These are phyloP conservation scores for Dictyostelium firmibasis DNA, from an alignment of 78 protist genomes.

Conservation along the genomic window DNA sequence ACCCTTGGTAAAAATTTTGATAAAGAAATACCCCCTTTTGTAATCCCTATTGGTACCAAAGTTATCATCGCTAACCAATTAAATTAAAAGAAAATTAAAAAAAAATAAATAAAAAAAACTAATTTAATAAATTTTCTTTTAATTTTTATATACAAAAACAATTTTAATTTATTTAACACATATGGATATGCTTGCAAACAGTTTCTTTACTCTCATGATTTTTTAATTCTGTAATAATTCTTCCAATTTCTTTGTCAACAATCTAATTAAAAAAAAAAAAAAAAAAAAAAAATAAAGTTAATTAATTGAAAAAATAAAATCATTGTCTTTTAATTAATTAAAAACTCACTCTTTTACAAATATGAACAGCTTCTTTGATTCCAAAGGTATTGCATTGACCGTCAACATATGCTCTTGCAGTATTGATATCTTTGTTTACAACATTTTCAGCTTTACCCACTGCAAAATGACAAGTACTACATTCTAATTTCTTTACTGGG, in stretches of 20 bases:
- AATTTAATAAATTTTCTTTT: no score
- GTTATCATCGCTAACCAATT: no score
- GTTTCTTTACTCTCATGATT: background rate
- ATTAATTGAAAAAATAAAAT: no score
- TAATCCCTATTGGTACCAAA: no score
- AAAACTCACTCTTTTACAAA: background rate
- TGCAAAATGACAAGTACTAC: background rate
- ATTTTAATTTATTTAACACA: background rate
- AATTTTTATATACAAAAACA: no score
- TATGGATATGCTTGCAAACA: background rate
- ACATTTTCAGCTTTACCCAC: background rate
- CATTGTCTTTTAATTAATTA: no score
- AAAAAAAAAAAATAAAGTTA: no score
- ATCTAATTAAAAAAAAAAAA: background rate
- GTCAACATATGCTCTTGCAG: background rate
- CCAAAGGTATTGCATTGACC: background rate
- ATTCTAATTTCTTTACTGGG: slow-evolving; percentile 4
- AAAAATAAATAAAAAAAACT: no score
- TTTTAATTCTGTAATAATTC: background rate
- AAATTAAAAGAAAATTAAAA: no score
- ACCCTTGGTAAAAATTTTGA: background rate
- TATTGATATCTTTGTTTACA: background rate
- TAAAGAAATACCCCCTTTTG: background rate
- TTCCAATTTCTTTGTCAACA: background rate
- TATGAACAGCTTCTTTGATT: background rate